Base-by-base conservation (phyloP, 2,329 filamentous ascomycete genomes). In the Exserohilum turcica region DNA sequence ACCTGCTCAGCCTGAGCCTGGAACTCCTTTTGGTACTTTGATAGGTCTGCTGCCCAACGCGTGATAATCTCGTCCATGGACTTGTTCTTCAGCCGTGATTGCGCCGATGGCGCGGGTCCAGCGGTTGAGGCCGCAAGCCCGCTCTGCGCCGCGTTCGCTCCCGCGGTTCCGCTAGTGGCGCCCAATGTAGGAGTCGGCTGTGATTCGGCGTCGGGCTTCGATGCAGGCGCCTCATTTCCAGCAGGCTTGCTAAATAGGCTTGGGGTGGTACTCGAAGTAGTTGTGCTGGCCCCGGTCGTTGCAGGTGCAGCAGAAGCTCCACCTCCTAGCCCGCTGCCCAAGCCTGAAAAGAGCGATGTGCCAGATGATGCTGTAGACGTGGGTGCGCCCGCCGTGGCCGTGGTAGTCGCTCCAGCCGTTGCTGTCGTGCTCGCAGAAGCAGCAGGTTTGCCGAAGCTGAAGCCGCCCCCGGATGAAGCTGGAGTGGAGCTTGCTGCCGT, bases 31-130 rank as follows among this genome's bases (percentile, higher is more conserved):
- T 97, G 93, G 71, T 99, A 97, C 70, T 96, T 95, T 47, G 92
- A 89, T 43, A 99, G 80, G 70, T 97, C 94, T 0, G 92, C 91
- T 2, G 94, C 94, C 94, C 94, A 99, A 28, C 92, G 87, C 3
- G 91, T 97, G 61, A 99, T 92, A 60, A 99, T 97, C 73, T 99
- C 94, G 70, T 99, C 94, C 90, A 99, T 97, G 0, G 93, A 96
- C 79, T 96, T 97, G 76, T 97, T 96, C 80, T 96, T 96, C 32
- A 99, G 81, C 24, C 94, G 88, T 3, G 93, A 94, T 67, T 95
- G 86, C 2, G 81, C 78, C 52, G 92, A 88, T 13, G 94, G 93
- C 2, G 87, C 80, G 1, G 92, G 91, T 0, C 92, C 92, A 29
- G 85, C 81, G 3, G 90, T 96, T 1, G 92, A 95, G 24, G 87